Conservation (phyloP, 345 rosid genomes). For the Clausena lansium region DNA sequence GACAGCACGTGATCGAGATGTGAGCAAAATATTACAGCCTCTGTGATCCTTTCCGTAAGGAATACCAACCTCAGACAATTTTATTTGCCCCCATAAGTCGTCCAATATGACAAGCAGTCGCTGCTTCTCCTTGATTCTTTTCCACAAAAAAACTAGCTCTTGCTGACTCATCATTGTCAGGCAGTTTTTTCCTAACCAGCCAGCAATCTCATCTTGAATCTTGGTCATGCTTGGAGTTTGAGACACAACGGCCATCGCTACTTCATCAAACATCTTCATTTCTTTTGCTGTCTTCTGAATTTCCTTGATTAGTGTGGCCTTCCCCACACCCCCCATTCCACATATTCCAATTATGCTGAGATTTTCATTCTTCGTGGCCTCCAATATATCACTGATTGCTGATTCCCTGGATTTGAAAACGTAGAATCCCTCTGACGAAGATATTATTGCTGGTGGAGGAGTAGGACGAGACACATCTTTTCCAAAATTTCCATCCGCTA, state of each 20-base stretch:
- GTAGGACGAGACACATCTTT: conserved; percentile 2
- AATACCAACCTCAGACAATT: background rate
- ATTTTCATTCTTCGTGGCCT: background rate
- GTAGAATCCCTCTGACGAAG: background rate
- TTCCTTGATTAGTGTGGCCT: conserved; percentile 19
- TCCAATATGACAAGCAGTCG: conserved; percentile 20
- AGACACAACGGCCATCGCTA: background rate
- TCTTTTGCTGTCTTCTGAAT: background rate
- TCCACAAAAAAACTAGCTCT: conserved; percentile 12
- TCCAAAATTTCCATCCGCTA: background rate
- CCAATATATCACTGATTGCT: background rate
- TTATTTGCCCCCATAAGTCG: background rate
- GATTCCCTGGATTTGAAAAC: background rate
- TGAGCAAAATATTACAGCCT: background rate
- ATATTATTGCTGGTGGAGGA: background rate
- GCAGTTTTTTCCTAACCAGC: background rate
- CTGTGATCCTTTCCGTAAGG: background rate
- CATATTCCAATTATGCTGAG: conserved; percentile 12
- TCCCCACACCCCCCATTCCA: conserved; percentile 11
- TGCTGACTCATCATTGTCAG: background rate
- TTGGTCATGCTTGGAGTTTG: background rate
- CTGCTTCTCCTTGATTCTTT: conserved; percentile 3
- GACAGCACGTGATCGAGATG: background rate
- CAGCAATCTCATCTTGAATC: conserved; percentile 15
- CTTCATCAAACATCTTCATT: conserved; percentile 8